These are phyloP conservation scores for Tagetes patula DNA, from an alignment of 129 eudicot species.

Conservation along the genomic window DNA sequence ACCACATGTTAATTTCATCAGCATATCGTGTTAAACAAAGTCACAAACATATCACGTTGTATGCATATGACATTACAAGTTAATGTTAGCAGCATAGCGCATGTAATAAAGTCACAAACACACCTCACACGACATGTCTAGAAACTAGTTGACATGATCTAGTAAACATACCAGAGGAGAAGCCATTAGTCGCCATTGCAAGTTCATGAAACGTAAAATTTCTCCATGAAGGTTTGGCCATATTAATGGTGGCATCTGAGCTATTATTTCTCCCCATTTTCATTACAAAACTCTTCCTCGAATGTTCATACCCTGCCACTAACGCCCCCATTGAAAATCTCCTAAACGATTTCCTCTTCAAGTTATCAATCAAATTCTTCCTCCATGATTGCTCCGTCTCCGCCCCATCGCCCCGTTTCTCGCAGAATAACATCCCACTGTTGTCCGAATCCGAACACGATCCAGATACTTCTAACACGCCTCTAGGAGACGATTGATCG, in stretches of 20 bases:
- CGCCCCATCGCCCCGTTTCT: slow-evolving; percentile 27
- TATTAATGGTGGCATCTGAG: slow-evolving; percentile 38
- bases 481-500: slow-evolving; percentile 57
- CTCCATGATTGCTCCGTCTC: slow-evolving; percentile 39
- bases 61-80: too few relatives aligned
- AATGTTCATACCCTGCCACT: slow-evolving; percentile 17
- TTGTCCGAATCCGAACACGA: slow-evolving; percentile 61
- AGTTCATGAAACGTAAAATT: slow-evolving; percentile 65
- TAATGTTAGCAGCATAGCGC: too few relatives aligned
- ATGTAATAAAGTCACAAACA: too few relatives aligned
- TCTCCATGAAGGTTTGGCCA: slow-evolving; percentile 86
- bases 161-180: slow-evolving; percentile 52
- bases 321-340: slow-evolving; percentile 44
- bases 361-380: slow-evolving; percentile 45
- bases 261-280: slow-evolving; percentile 51
- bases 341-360: slow-evolving; percentile 47
- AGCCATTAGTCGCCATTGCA: slow-evolving; percentile 62
- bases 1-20: too few relatives aligned
- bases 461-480: slow-evolving; percentile 53
- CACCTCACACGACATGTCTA: too few relatives aligned
- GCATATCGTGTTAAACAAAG: too few relatives aligned
- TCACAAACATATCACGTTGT: too few relatives aligned
- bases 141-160: background rate
- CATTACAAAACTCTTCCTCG: slow-evolving; percentile 45
- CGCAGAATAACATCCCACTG: slow-evolving; percentile 36